These are phyloP conservation scores for Pachyrhizus erosus DNA, from an alignment of 306 rosid species.

Conservation along the genomic window DNA sequence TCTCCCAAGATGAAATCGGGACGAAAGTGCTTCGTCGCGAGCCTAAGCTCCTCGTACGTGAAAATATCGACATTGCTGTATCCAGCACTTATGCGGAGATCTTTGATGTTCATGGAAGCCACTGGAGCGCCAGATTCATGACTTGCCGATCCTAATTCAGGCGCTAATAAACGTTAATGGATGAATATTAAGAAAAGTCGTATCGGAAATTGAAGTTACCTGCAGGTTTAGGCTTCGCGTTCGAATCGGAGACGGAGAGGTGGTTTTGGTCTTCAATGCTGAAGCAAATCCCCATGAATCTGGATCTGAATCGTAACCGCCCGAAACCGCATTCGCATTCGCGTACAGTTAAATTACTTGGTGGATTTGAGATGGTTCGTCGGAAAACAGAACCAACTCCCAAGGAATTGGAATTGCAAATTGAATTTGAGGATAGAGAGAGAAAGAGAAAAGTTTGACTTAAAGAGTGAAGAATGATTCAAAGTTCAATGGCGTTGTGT, in stretches of 20 bases:
- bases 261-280: constrained; percentile 60
- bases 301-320: constrained; percentile 38
- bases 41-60: constrained; percentile 71
- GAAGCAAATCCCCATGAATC: constrained; percentile 90
- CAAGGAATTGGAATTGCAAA: constrained; percentile 3
- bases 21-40: constrained; percentile 80
- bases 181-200: background rate
- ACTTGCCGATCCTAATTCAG: constrained; percentile 31
- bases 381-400: constrained; percentile 4
- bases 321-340: constrained; percentile 33
- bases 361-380: constrained; percentile 42
- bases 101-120: constrained; percentile 66
- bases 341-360: background rate
- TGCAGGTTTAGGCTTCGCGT: constrained; percentile 36
- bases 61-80: constrained; percentile 75
- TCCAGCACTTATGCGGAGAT: constrained; percentile 75
- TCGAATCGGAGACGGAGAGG: constrained; percentile 41
- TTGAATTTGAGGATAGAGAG: constrained; percentile 30
- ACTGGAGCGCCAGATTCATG: constrained; percentile 49
- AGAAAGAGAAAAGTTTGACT: constrained; percentile 17
- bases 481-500: constrained; percentile 43
- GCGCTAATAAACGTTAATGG: background rate
- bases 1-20: constrained; percentile 91
- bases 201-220: constrained; percentile 37
- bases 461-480: constrained; percentile 46